Percentiles rank a stretch among this genome's conserved stretches.
Evolutionary conservation across 1,139 yeast genomes (phyloP).

Genomic region (Pichia cactophila): DNA sequence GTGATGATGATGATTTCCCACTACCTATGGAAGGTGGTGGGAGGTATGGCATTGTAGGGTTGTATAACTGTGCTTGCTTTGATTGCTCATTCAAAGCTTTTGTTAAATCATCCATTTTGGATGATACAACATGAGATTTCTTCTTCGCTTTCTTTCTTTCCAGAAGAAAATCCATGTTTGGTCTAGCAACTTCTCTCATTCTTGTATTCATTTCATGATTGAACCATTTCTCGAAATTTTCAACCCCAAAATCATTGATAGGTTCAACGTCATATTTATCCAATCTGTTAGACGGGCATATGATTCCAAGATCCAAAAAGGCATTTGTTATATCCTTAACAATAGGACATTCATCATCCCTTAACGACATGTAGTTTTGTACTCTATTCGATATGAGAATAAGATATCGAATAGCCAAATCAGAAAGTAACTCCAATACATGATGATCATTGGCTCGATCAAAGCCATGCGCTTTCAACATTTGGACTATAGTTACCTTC

Average conservation of each 20-base stretch:
- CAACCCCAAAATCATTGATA: slow-evolving; percentile 22
- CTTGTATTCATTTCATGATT: slow-evolving; percentile 24
- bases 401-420: slow-evolving; percentile 25
- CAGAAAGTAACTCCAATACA: slow-evolving; percentile 27
- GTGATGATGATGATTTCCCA: slow-evolving; percentile 6
- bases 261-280: slow-evolving; percentile 25
- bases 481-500: slow-evolving; percentile 26
- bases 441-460: slow-evolving; percentile 21
- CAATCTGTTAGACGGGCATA: slow-evolving; percentile 24
- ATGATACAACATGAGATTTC: slow-evolving; percentile 18
- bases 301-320: slow-evolving; percentile 24
- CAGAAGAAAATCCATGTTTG: slow-evolving; percentile 22
- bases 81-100: slow-evolving; percentile 26
- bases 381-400: slow-evolving; percentile 20
- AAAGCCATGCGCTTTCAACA: slow-evolving; percentile 29
- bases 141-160: slow-evolving; percentile 17
- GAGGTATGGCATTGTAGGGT: slow-evolving; percentile 21
- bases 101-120: slow-evolving; percentile 26
- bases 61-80: slow-evolving; percentile 20
- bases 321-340: slow-evolving; percentile 26
- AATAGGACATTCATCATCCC: slow-evolving; percentile 21
- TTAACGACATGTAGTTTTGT: slow-evolving; percentile 18
- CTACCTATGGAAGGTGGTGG: slow-evolving; percentile 11
- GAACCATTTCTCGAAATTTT: slow-evolving; percentile 28
- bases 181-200: slow-evolving; percentile 27